phyloP scores from a whole-genome alignment of 306 rosid species.

The Castanospermum australe region DNA sequence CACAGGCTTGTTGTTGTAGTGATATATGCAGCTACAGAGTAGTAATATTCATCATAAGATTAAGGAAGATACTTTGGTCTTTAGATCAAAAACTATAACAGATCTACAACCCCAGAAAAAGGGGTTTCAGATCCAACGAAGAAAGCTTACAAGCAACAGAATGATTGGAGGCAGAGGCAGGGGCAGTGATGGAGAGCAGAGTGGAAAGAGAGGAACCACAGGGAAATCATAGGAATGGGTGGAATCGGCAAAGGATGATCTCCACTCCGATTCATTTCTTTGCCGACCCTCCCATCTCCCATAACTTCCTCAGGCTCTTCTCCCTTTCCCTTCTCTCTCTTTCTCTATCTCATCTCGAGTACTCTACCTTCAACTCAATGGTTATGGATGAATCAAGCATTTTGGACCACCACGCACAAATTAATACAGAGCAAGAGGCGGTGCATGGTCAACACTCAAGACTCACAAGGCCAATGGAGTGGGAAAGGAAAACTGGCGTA shows the following conservation, averaged over 20 bases:
- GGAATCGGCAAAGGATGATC: conserved; percentile 42
- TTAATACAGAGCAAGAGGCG: neutral
- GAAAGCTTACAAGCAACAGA: too few species aligned
- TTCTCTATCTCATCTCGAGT: too few species aligned
- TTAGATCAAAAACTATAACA: neutral
- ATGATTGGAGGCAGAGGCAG: too few species aligned
- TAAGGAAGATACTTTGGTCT: too few species aligned
- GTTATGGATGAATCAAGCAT: neutral
- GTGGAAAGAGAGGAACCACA: conserved; percentile 33
- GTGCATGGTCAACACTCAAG: neutral
- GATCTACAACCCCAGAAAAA: too few species aligned
- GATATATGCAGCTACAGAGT: too few species aligned
- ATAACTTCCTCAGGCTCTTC: conserved; percentile 36
- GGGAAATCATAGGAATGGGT: conserved; percentile 48
- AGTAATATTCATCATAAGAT: too few species aligned
- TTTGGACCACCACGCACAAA: neutral
- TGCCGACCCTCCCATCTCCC: conserved; percentile 48
- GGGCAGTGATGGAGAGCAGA: neutral
- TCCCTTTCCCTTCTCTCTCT: conserved; percentile 43
- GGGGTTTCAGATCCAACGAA: neutral
- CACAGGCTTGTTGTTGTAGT: too few species aligned
- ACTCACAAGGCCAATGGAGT: neutral
- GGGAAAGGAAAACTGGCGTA: too few species aligned
- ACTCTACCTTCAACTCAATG: too few species aligned
- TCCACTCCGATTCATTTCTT: too few species aligned